Evolutionary conservation across 371 early-diverging fungal species (phyloP), one percentile per base, ranked within the genome.

Genomic region (Thermomucor indicae-seudaticae): DNA sequence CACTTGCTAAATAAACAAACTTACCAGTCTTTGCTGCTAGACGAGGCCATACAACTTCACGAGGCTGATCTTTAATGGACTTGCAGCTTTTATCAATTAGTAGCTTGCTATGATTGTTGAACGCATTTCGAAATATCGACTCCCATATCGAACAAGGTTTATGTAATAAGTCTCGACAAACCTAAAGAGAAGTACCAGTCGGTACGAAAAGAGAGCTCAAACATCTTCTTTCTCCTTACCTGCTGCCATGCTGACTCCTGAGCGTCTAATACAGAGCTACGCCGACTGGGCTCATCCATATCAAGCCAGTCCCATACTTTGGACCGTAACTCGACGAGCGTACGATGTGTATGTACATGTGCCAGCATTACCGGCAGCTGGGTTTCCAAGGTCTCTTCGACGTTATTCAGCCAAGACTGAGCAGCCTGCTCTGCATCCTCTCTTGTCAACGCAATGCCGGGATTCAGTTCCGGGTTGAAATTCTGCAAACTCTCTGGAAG

Each of bases 401-500:
- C 37, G 3, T 59, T 49, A 4, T 51, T 49, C 8, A 76, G 42
- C 81, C 81, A 80, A 3, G 20, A n/a, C 25, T 46, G 53, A 1
- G 66, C 49, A 10, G 55, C 40, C 11, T 59, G 41, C 7, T 53
- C 48, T 14, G 75, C 45, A 12, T 66, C 55, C 16, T 53, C 49
- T 10, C 47, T 43, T n/a, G 62, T 38, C 8, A 75, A 53, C 1
- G 38, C 24, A 0, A 45, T 43, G 0, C 55, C 65, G 10, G 68
- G 53, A 17, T 70, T 60, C 23, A 79, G 59, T 0, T 52, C 45
- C 1, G 83, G 83, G 4, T 64, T 67, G 49, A 65, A 79, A 8
- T 64, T 70, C 49, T 79, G 83, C 20, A 83, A 46, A 2, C 64
- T 43, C 17, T 78, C 75, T 2, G 83, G 83, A 7, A 80, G 60